Conservation (phyloP, 768 basidiomycete genomes). For the Daedalea quercina region DNA sequence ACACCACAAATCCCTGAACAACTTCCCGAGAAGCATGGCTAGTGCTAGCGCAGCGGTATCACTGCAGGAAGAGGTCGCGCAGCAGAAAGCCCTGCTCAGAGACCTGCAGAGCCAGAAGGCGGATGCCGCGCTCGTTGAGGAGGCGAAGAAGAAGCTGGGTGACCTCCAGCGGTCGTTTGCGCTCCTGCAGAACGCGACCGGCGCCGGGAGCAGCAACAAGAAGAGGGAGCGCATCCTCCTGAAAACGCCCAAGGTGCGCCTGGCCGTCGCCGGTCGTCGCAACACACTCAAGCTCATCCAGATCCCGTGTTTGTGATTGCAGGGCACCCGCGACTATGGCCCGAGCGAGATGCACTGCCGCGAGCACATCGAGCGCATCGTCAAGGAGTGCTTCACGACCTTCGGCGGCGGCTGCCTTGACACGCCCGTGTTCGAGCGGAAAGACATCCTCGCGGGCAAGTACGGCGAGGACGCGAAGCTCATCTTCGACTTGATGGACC, state of each 20-base stretch:
- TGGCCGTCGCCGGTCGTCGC: neutral
- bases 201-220: constrained; percentile 42
- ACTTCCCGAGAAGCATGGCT: constrained; percentile 25
- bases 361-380: constrained; percentile 80
- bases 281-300: constrained; percentile 13
- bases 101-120: constrained; percentile 52
- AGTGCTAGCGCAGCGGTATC: constrained; percentile 29
- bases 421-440: constrained; percentile 97
- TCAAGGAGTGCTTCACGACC: constrained; percentile 81
- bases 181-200: constrained; percentile 26
- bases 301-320: constrained; percentile 2
- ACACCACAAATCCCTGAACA: neutral
- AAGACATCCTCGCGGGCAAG: constrained; percentile 92
- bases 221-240: constrained; percentile 69
- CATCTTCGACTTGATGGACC: constrained; percentile 96
- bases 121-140: constrained; percentile 44
- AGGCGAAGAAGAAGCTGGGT: constrained; percentile 60
- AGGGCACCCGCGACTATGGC: constrained; percentile 95
- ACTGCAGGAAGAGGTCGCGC: constrained; percentile 47
- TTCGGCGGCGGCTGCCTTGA: constrained; percentile 92
- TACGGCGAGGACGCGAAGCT: constrained; percentile 97
- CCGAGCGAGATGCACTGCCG: constrained; percentile 91
- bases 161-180: constrained; percentile 57
- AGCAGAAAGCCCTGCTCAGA: constrained; percentile 53
- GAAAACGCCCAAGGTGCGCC: constrained; percentile 88